These are phyloP conservation scores for Hygrocybe punicea DNA, from an alignment of 768 basidiomycete genomes.

Conservation along the genomic window DNA sequence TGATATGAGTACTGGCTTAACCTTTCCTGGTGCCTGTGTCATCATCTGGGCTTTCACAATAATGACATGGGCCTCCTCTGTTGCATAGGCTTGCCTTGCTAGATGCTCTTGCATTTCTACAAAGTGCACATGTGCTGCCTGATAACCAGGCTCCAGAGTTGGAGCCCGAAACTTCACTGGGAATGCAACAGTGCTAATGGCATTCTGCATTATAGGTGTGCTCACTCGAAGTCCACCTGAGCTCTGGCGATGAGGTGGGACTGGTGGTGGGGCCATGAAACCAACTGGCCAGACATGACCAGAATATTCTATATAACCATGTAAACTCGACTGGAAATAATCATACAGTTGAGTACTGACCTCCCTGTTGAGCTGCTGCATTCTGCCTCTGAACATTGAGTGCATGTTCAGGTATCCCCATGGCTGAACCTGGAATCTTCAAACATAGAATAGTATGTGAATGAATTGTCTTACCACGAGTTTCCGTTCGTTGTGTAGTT, in stretches of 20 bases:
- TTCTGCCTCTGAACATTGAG: neutral
- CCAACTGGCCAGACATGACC: neutral
- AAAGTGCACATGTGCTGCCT: slow-evolving; percentile 2
- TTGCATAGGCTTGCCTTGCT: neutral
- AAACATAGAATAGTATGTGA: neutral
- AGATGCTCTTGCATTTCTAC: neutral
- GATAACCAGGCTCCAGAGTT: neutral
- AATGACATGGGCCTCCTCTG: neutral
- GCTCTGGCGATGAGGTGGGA: neutral
- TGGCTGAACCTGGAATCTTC: neutral
- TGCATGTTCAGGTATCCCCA: neutral
- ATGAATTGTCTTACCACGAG: neutral
- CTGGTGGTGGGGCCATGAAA: neutral
- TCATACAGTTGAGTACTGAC: neutral
- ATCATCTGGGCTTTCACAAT: neutral
- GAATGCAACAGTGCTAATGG: neutral
- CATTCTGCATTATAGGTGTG: neutral
- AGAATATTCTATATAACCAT: neutral
- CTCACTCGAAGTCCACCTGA: neutral
- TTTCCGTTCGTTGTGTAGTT: neutral
- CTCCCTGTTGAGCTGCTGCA: slow-evolving; percentile 1
- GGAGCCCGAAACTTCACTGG: neutral
- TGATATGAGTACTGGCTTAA: neutral
- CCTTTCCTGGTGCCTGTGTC: neutral
- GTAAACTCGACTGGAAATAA: neutral